Evolutionary conservation across 2,329 filamentous ascomycete species (phyloP), one percentile per base, ranked within the genome.

Genomic region (Scopulariopsis brevicaulis): DNA sequence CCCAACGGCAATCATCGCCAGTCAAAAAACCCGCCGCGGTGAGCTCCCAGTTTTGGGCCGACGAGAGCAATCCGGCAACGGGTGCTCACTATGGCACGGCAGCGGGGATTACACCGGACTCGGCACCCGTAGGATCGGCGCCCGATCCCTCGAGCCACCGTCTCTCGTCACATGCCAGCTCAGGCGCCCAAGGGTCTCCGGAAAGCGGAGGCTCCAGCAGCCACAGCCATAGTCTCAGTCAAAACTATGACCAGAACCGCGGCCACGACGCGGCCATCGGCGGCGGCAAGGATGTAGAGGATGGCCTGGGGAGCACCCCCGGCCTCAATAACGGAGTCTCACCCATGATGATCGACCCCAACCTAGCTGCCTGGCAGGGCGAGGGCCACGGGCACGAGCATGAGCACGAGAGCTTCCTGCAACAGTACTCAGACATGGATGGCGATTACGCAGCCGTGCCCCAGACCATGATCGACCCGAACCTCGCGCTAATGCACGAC

Each of bases 341-440:
- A 18, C 55, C 55, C 14, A 57, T 57, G 55, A 57, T 57, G 55
- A 53, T 53, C 15, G 55, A 57, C 40, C 55, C 46, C n/a, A 53
- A 57, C 55, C 48, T 57, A 43, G 37, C 55, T 11, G 32, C 32
- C 8, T 57, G 55, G 55, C 55, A 57, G 2, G 55, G 28, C 14
- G 55, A 53, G 18, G 48, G 22, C 18, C n/a, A 57, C 12, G 55
- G 40, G n/a, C 46, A 57, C 55, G 55, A 57, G 34, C 46, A 57
- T 48, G 55, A 57, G 34, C 55, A 40, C 18, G 55, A 57, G 18
- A 57, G 55, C 55, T 57, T 57, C 37, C 48, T 57, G 18, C 55
- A 57, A 25, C 55, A 57, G 34, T 57, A 57, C 50, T 57, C 55
- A 2, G 55, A 57, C n/a, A 57, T 57, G 55, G 55, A 46, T 11